A percentile compares a stretch with the other conserved stretches of the same genome.
phyloP scores from a whole-genome alignment of 1,284 basidiomycete genomes.

The Heterobasidion annosum region DNA sequence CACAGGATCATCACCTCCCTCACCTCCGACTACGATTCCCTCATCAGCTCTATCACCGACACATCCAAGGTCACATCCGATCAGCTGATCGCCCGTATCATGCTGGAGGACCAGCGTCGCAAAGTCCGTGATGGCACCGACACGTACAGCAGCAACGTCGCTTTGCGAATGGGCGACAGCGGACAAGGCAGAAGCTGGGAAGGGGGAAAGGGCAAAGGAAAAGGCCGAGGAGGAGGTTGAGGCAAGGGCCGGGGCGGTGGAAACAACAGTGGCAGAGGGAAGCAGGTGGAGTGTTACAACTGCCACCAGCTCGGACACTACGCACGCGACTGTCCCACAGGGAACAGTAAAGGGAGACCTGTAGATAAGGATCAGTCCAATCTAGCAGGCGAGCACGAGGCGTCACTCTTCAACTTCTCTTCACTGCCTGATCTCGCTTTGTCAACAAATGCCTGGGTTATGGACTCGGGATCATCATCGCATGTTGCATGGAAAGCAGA shows the following conservation, averaged over 20 bases:
- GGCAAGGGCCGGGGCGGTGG: neutral
- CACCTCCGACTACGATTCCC: neutral
- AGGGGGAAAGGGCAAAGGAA: neutral
- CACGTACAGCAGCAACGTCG: neutral
- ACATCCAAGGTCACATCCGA: neutral
- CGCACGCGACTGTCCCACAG: neutral
- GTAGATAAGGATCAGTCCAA: neutral
- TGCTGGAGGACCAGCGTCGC: neutral
- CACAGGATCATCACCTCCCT: neutral
- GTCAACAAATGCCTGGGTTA: neutral
- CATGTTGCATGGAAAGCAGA: neutral
- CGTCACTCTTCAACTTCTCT: neutral
- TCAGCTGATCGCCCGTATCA: neutral
- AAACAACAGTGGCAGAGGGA: neutral
- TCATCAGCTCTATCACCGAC: neutral
- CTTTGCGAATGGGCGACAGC: neutral
- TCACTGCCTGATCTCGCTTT: neutral
- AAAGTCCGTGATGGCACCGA: neutral
- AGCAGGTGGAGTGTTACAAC: neutral
- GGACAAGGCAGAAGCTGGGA: neutral
- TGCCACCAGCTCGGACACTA: neutral
- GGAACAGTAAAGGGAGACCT: neutral
- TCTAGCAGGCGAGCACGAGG: neutral
- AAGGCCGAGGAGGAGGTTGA: too few relatives aligned
- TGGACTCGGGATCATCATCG: neutral